Conservation (phyloP, 208 protist genomes). For the Lotmaria passim region DNA sequence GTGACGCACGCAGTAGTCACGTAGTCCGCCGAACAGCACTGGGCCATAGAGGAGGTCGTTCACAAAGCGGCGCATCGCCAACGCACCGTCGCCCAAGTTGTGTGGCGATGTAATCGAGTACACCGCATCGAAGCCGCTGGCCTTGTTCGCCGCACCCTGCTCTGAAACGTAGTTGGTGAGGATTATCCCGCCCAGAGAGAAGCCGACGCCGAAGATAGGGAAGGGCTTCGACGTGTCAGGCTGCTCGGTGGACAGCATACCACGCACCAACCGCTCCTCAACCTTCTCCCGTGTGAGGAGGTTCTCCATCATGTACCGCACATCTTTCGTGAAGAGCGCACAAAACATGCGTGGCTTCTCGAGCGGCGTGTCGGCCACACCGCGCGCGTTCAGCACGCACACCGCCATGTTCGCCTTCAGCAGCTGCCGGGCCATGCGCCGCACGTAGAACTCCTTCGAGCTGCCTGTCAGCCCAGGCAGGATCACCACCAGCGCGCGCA, state of each 20-base stretch:
- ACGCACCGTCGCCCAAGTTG: conserved; percentile 41
- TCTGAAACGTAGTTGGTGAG: conserved; percentile 67
- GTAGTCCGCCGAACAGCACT: conserved; percentile 30
- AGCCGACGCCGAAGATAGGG: conserved; percentile 63
- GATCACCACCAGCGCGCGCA: conserved; percentile 54
- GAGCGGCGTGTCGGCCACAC: conserved; percentile 61
- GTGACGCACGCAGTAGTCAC: conserved; percentile 49
- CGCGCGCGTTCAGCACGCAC: conserved; percentile 70
- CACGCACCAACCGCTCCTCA: conserved; percentile 13
- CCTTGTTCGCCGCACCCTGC: conserved; percentile 36
- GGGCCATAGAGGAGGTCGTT: conserved; percentile 32
- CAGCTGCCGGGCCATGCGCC: conserved; percentile 45
- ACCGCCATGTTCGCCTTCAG: conserved; percentile 28
- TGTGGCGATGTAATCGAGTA: conserved; percentile 57
- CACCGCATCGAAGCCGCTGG: conserved; percentile 37
- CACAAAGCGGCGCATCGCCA: conserved; percentile 23
- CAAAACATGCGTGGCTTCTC: conserved; percentile 59
- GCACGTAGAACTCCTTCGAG: conserved; percentile 59
- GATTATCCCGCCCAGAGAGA: conserved; percentile 70
- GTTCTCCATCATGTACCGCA: conserved; percentile 53
- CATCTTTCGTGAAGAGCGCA: conserved; percentile 62
- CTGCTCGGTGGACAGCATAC: conserved; percentile 2
- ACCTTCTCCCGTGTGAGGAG: conserved; percentile 35
- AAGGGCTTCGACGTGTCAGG: conserved; percentile 11
- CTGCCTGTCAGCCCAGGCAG: conserved; percentile 65